Evolutionary conservation across 306 rosid species (phyloP).

Genomic region (Mimosa pudica): DNA sequence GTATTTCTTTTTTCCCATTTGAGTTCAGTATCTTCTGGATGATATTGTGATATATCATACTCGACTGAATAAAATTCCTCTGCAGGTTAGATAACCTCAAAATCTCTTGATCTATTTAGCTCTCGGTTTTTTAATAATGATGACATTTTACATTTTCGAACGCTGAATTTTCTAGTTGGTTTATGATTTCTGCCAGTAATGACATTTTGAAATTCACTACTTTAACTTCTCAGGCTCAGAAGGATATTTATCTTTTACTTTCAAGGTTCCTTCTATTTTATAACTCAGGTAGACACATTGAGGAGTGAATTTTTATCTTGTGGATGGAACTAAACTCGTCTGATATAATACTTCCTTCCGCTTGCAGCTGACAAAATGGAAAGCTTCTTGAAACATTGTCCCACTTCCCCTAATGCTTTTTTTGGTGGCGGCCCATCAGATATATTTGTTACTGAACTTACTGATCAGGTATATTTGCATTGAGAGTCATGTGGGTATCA

Average conservation of each 20-base stretch:
- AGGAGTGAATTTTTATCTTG: constrained; percentile 26
- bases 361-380: constrained; percentile 73
- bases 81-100: constrained; percentile 41
- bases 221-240: constrained; percentile 70
- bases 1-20: constrained; percentile 29
- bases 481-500: constrained; percentile 32
- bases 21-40: constrained; percentile 81
- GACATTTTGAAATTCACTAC: constrained; percentile 30
- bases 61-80: constrained; percentile 64
- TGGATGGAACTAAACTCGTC: constrained; percentile 30
- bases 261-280: constrained; percentile 87
- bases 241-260: constrained; percentile 88
- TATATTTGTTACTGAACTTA: constrained; percentile 85
- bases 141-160: not conserved
- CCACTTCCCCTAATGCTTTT: constrained; percentile 77
- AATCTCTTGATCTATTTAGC: not conserved
- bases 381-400: constrained; percentile 80
- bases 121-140: constrained; percentile 30
- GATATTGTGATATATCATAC: constrained; percentile 77
- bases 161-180: constrained; percentile 13
- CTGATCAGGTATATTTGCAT: constrained; percentile 74
- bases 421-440: constrained; percentile 83
- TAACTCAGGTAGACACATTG: constrained; percentile 66
- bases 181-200: constrained; percentile 24
- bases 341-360: constrained; percentile 33